Conservation (phyloP, 2,329 filamentous ascomycete genomes). For the Exophiala lecanii-corni region DNA sequence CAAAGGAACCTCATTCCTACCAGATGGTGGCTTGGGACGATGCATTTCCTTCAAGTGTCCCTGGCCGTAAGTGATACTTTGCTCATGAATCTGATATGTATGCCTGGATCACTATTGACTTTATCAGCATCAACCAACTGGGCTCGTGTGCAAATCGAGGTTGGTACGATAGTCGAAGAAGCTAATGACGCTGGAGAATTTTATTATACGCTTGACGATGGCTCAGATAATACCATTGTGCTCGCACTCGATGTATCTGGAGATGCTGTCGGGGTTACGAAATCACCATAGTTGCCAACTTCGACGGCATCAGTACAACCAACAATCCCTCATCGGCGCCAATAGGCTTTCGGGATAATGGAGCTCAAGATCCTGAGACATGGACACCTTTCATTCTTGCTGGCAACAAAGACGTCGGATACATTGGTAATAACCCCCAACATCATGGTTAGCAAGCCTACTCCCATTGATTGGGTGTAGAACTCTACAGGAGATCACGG, state of each 20-base stretch:
- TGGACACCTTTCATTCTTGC: slow-evolving; percentile 32
- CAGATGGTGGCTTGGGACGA: slow-evolving; percentile 2
- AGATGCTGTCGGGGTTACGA: background rate
- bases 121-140: background rate
- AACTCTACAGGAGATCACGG: slow-evolving; percentile 41
- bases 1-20: background rate
- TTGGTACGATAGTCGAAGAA: background rate
- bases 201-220: slow-evolving; percentile 1
- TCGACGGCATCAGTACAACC: slow-evolving; percentile 27
- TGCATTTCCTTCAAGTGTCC: background rate
- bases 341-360: slow-evolving; percentile 1
- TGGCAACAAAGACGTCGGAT: slow-evolving; percentile 32
- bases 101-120: background rate
- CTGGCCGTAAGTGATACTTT: background rate
- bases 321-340: slow-evolving; percentile 6
- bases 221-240: background rate
- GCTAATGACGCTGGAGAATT: background rate
- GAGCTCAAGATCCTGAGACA: background rate
- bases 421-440: slow-evolving; percentile 31
- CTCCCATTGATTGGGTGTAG: slow-evolving; percentile 36
- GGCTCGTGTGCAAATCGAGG: background rate
- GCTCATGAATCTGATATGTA: no score
- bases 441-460: slow-evolving; percentile 40
- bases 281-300: background rate
- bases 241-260: background rate